Percentiles rank a stretch among this genome's conserved stretches.
Evolutionary conservation across 2,329 filamentous ascomycete genomes (phyloP).

Genomic region (Fusarium decemcellulare): DNA sequence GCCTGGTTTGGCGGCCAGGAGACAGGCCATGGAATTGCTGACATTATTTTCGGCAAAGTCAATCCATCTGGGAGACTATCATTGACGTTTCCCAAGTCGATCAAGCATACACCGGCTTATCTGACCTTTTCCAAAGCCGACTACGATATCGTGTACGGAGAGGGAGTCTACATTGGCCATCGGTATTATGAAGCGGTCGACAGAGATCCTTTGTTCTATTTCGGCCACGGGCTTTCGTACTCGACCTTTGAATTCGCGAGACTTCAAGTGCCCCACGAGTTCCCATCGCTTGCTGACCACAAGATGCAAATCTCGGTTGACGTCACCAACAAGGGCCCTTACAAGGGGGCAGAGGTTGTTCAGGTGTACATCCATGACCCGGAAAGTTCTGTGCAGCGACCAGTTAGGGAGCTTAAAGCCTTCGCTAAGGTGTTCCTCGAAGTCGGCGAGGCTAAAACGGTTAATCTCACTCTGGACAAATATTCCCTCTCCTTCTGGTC

Average conservation of each 20-base stretch:
- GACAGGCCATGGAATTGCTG: slow-evolving; percentile 44
- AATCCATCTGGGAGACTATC: slow-evolving; percentile 70
- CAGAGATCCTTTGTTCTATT: slow-evolving; percentile 71
- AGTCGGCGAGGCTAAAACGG: not conserved
- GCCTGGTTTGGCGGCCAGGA: slow-evolving; percentile 48
- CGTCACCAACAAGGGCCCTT: slow-evolving; percentile 23
- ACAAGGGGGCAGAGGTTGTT: slow-evolving; percentile 31
- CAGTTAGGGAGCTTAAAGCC: slow-evolving; percentile 30
- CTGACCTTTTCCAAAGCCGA: slow-evolving; percentile 77
- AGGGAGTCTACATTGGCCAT: slow-evolving; percentile 82
- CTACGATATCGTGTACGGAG: slow-evolving; percentile 77
- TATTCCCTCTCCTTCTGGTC: slow-evolving; percentile 39
- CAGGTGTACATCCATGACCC: slow-evolving; percentile 35
- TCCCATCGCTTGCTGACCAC: slow-evolving; percentile 1
- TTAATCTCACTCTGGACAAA: slow-evolving; percentile 26
- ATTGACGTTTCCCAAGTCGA: slow-evolving; percentile 72
- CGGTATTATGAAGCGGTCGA: slow-evolving; percentile 72
- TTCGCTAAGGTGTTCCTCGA: slow-evolving; percentile 21
- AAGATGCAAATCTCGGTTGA: slow-evolving; percentile 30
- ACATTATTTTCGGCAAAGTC: slow-evolving; percentile 42
- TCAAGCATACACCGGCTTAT: slow-evolving; percentile 78
- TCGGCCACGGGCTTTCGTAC: slow-evolving; percentile 80
- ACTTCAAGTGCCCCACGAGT: slow-evolving; percentile 8
- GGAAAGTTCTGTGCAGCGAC: slow-evolving; percentile 28
- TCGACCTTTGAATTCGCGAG: slow-evolving; percentile 71